phyloP scores from a whole-genome alignment of 1,284 basidiomycete species.

The Chondrostereum purpureum region DNA sequence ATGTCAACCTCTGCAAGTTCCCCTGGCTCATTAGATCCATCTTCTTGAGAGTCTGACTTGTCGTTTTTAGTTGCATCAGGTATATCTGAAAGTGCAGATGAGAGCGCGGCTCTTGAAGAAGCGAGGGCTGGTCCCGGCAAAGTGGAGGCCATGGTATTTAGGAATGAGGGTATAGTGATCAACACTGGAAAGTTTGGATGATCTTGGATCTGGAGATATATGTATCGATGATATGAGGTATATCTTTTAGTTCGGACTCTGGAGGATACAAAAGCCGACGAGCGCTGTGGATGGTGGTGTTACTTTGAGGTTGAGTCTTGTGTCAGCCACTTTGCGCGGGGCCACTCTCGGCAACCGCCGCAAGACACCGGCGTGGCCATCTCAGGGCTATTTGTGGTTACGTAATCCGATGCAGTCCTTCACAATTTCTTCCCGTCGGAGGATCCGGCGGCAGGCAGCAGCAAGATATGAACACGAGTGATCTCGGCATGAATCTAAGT shows the following conservation, averaged over 20 bases:
- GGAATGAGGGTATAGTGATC: not conserved
- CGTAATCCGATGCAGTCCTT: too few species aligned
- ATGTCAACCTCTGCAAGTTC: slow-evolving; percentile 78
- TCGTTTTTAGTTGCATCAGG: slow-evolving; percentile 26
- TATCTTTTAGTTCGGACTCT: not conserved
- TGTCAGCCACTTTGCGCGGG: not conserved
- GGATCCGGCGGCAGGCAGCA: too few species aligned
- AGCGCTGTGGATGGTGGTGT: not conserved
- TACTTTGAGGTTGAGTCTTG: slow-evolving; percentile 1
- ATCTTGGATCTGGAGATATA: not conserved
- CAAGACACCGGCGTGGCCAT: too few species aligned
- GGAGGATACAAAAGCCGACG: too few species aligned
- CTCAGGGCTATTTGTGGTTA: too few species aligned
- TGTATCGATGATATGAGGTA: not conserved
- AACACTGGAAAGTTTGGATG: not conserved
- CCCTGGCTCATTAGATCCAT: slow-evolving; percentile 51
- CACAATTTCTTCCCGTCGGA: too few species aligned
- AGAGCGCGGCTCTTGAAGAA: slow-evolving; percentile 69
- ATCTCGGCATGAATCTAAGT: too few species aligned
- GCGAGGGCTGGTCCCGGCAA: slow-evolving; percentile 59
- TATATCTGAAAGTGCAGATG: slow-evolving; percentile 59
- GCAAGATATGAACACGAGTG: too few species aligned
- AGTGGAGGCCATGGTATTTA: slow-evolving; percentile 30
- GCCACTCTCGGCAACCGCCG: not conserved
- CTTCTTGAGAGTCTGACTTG: slow-evolving; percentile 24